A percentile compares a stretch with the other conserved stretches of the same genome.
These are phyloP conservation scores for Boletus rubescentipes DNA, from an alignment of 768 basidiomycete genomes.

Conservation along the genomic window DNA sequence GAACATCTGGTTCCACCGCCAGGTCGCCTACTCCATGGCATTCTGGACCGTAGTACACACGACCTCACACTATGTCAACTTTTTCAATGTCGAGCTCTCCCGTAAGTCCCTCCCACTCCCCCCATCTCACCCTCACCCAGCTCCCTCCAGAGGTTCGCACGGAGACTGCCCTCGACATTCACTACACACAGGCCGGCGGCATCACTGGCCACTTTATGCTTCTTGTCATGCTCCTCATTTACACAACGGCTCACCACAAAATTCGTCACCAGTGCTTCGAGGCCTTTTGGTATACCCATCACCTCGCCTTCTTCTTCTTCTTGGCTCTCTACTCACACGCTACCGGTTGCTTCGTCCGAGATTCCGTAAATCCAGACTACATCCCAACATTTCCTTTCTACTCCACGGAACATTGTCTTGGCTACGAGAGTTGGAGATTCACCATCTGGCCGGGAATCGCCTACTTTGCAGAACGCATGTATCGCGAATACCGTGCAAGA, in stretches of 20 bases:
- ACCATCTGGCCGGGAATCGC: constrained; percentile 90
- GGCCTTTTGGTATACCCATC: constrained; percentile 97
- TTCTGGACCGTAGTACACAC: constrained; percentile 94
- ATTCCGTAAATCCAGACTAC: constrained; percentile 71
- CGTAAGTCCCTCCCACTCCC: constrained; percentile 46
- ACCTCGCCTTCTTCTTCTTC: constrained; percentile 94
- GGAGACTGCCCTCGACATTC: constrained; percentile 75
- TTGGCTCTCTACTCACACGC: constrained; percentile 87
- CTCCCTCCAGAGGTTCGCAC: constrained; percentile 70
- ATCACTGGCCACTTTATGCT: constrained; percentile 97
- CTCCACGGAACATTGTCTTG: constrained; percentile 81
- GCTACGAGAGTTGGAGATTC: constrained; percentile 89
- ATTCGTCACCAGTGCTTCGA: constrained; percentile 90
- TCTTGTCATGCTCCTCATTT: constrained; percentile 90
- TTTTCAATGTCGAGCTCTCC: constrained; percentile 85
- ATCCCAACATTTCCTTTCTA: constrained; percentile 82
- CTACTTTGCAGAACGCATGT: constrained; percentile 86
- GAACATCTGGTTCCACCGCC: constrained; percentile 94
- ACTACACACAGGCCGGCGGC: constrained; percentile 87
- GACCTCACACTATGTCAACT: constrained; percentile 92
- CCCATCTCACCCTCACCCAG: neutral
- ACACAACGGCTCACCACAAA: constrained; percentile 86
- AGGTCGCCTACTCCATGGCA: constrained; percentile 91
- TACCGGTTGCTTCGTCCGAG: constrained; percentile 93
- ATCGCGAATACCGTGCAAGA: constrained; percentile 79